Base-by-base conservation (phyloP, 306 rosid species). In the Alnus glutinosa region DNA sequence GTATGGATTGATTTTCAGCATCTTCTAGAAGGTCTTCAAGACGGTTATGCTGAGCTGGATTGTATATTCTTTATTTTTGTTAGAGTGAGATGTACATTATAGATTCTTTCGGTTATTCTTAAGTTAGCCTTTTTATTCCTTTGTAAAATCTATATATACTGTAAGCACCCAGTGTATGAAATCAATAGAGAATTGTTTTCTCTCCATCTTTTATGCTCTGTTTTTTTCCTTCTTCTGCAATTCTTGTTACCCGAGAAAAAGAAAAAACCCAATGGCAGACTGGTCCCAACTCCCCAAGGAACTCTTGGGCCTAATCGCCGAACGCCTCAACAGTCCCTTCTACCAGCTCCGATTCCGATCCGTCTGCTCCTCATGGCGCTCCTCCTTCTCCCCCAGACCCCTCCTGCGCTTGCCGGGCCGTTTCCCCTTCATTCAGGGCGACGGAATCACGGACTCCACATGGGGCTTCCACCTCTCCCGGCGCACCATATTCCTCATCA, bases 261-360 rank as follows among this genome's bases (percentile, higher is more conserved):
- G 5, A 42, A 42, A 42, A 42, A 4, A 7, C 30, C 55, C 74
- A 52, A 90, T 90, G 94, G 92, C 88, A 0, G 86, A 83, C 14
- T 90, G 94, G 92, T 85, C 89, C n/a, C 86, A 68, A 6, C 92
- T 90, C 70, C 94, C 89, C 4, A 68, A 59, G 19, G 94, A 90
- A n/a, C 90, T 87, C 68, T 78, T 88, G 3, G 83, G 78, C 15
- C 78, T 80, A 34, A 85, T 90, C 52, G 87, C 89, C 23, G 72
- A 81, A 71, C 79, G 86, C 62, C 75, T 88, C 5, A 79, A 75
- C n/a, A 69, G 86, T 73, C 79, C 83, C 4, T 77, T 86, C 80
- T 71, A 87, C 71, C 71, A 83, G 1, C 78, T 80, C 76, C 92
- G 94, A 4, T 86, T 88, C 63, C 90, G 92, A 79, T 88, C 94